phyloP scores from a whole-genome alignment of 2,329 filamentous ascomycete species.

The Monilinia laxa region DNA sequence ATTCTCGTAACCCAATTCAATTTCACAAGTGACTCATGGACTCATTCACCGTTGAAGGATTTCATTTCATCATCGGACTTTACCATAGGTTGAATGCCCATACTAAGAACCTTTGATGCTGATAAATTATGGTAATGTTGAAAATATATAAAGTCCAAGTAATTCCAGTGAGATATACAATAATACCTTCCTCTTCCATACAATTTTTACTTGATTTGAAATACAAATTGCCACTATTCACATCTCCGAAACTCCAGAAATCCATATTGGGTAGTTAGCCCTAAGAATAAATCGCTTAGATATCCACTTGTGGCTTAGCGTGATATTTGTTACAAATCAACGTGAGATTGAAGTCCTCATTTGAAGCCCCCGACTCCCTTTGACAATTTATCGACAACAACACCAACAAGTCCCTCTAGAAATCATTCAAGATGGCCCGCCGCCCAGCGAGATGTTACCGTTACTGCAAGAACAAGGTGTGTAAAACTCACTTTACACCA shows the following conservation, averaged over 20 bases:
- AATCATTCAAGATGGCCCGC: slow-evolving; percentile 93
- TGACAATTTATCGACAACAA: slow-evolving; percentile 40
- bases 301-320: slow-evolving; percentile 10
- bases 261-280: slow-evolving; percentile 12
- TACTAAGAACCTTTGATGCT: not conserved
- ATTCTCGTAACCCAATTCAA: not conserved
- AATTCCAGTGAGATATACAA: slow-evolving; percentile 23
- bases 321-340: slow-evolving; percentile 12
- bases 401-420: slow-evolving; percentile 51
- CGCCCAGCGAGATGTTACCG: slow-evolving; percentile 99
- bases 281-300: slow-evolving; percentile 23
- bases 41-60: not conserved
- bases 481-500: slow-evolving; percentile 38
- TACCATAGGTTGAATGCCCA: not conserved
- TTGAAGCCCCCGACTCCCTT: slow-evolving; percentile 25
- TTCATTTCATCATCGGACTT: not conserved
- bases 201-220: slow-evolving; percentile 15
- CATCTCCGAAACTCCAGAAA: slow-evolving; percentile 12
- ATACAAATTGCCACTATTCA: slow-evolving; percentile 18
- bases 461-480: slow-evolving; percentile 99
- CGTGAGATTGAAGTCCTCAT: slow-evolving; percentile 17
- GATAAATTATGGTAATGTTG: not conserved
- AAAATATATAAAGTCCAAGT: slow-evolving; percentile 19
- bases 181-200: not conserved
- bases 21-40: not conserved